These are phyloP conservation scores for Plectosphaerella sp. DNA, from an alignment of 2,329 filamentous ascomycete species.

Conservation along the genomic window DNA sequence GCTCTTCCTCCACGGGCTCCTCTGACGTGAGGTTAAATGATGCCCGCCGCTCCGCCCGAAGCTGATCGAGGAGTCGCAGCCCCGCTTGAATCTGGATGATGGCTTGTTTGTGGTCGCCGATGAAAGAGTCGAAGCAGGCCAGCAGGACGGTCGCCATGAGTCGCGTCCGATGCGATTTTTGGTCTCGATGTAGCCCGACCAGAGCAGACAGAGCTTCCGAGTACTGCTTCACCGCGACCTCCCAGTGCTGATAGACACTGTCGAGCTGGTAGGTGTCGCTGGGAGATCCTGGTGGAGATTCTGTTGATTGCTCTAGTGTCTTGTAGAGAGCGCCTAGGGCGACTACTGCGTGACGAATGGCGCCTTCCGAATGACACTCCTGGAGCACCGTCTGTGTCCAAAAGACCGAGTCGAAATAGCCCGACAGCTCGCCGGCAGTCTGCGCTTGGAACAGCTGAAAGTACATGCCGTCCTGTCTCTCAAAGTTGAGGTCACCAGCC, in stretches of 20 bases:
- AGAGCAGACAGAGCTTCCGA: constrained; percentile 50
- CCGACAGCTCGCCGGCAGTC: constrained; percentile 59
- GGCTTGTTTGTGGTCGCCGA: constrained; percentile 58
- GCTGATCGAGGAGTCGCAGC: constrained; percentile 47
- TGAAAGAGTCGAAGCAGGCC: constrained; percentile 65
- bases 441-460: constrained; percentile 59
- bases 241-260: constrained; percentile 47
- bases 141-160: constrained; percentile 63
- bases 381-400: constrained; percentile 61
- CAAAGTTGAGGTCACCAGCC: constrained; percentile 39
- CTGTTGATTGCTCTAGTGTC: constrained; percentile 54
- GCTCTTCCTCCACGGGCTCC: constrained; percentile 51
- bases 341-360: constrained; percentile 61
- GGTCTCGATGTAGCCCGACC: constrained; percentile 36
- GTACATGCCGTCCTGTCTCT: constrained; percentile 50
- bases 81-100: constrained; percentile 59
- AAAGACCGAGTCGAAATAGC: constrained; percentile 63
- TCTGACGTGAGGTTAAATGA: constrained; percentile 31
- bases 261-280: constrained; percentile 26
- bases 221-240: constrained; percentile 57
- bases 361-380: constrained; percentile 56
- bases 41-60: constrained; percentile 40
- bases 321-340: constrained; percentile 65
- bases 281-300: constrained; percentile 45
- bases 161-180: constrained; percentile 44